phyloP scores from a whole-genome alignment of 805 yeast species.

The Schwanniomyces occidentalis region DNA sequence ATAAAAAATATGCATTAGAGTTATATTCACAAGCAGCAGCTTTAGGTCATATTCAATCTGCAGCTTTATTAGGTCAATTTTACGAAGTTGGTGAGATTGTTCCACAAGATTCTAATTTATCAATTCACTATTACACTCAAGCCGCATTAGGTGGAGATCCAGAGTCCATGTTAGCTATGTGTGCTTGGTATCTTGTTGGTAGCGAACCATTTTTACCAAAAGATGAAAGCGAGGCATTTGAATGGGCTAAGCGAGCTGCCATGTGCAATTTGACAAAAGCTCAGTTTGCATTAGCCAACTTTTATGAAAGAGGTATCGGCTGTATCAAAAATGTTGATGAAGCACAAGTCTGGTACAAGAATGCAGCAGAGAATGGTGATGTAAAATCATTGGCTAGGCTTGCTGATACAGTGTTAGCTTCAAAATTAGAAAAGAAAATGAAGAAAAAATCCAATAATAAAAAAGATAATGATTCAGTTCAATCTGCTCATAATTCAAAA shows the following conservation, averaged over 20 bases:
- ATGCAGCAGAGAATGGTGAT: conserved; percentile 64
- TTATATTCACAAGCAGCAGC: conserved; percentile 87
- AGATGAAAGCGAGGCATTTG: conserved; percentile 84
- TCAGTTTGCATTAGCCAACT: conserved; percentile 80
- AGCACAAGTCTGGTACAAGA: conserved; percentile 73
- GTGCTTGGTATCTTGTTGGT: conserved; percentile 97
- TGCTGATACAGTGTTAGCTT: conserved; percentile 29
- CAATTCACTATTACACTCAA: conserved; percentile 89
- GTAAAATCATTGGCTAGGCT: conserved; percentile 37
- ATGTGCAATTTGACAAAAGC: conserved; percentile 73
- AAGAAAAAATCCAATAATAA: conserved; percentile 21
- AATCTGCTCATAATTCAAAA: neutral
- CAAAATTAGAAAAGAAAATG: conserved; percentile 29
- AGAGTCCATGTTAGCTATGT: conserved; percentile 85
- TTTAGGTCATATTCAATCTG: conserved; percentile 79
- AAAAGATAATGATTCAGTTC: neutral
- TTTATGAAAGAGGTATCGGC: conserved; percentile 86
- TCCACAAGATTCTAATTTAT: conserved; percentile 76
- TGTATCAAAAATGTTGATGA: conserved; percentile 56
- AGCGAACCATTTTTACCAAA: conserved; percentile 77
- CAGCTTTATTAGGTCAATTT: conserved; percentile 74
- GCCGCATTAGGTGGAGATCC: conserved; percentile 90
- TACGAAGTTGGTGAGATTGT: conserved; percentile 81
- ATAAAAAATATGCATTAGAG: conserved; percentile 79
- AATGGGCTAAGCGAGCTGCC: conserved; percentile 93